Base-by-base conservation (phyloP, 202 grass and related monocot genomes). In the Miscanthus sacchariflorus region DNA sequence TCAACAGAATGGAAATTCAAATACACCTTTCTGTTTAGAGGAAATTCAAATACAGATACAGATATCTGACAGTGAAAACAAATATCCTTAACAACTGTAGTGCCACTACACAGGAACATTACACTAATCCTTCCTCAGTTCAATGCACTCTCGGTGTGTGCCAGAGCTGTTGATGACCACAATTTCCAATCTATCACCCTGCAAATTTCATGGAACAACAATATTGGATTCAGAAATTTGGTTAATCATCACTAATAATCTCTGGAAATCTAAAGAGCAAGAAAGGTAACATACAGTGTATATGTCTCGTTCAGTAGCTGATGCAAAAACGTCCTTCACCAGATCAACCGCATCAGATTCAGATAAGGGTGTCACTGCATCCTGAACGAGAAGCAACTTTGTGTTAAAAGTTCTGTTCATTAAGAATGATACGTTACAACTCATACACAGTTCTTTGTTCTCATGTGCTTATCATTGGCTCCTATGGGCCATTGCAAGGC, bases 291-390 rank as follows among this genome's bases (percentile, higher is more conserved):
- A 72, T 93, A 98, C 96, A 15, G 92, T 98, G 80, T 98, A 98
- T 77, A 95, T 98, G 58, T 98, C 96, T 72, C 92, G 87, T 87
- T 98, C 93, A 52, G 93, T 91, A 52, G 96, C 96, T 28, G 96
- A 98, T 85, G 96, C 96, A 49, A 98, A 98, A 80, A 98, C 92
- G 28, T 98, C 93, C 87, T 98, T 98, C 15, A 95, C 93, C 71
- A 98, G 91, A 94, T 98, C 96, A 88, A 98, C 90, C 0, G 96
- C 96, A 18, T 98, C 93, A 6, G 89, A 83, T 85, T 98, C 88
- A 49, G 91, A 98, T 14, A 95, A 83, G 7, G 87, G 93, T 8
- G 96, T 95, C 82, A 98, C 92, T n/a, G 92, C 87, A 81, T 98
- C 93, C 96, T 95, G 81, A 87, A 93, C 14, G 46, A 80, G 45